Base-by-base conservation (phyloP, 805 yeast genomes). In the Lachancea quebecensis region DNA sequence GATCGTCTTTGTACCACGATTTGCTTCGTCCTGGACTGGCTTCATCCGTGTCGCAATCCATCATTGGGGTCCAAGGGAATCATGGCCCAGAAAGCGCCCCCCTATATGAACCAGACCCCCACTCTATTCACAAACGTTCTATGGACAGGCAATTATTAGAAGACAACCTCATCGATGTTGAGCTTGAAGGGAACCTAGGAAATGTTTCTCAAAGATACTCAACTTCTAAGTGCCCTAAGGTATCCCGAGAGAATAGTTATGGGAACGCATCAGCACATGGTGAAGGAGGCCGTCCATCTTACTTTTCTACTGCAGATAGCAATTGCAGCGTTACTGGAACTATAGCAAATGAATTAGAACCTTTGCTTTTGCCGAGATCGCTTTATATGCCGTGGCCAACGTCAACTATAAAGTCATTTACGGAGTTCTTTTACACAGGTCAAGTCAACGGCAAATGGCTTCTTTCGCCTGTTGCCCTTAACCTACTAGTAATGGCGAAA, bases 401-500 rank as follows among this genome's bases (percentile, higher is more conserved):
- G 1, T 59, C 67, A 1, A 75, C 87, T 0, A 77, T 83, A 12
- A 72, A 72, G 45, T 88, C 88, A 2, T 75, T 84, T 51, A 69
- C 81, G 25, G 93, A 85, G 57, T 85, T 79, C 59, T 68, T 85
- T 45, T 83, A 81, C 55, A 85, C 90, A 4, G 95, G 93, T 1
- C 89, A 84, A 60, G 77, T 85, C 17, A 87, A 87, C 21, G 78
- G 81, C 43, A 81, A 76, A 53, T 84, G 91, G 91, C 64, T 72
- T n/a, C 63, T 85, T 34, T 69, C 76, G 1, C 91, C 93, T 0
- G 79, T 85, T 0, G 75, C 84, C 0, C 68, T 83, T 34, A 88
- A 83, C 51, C 71, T 80, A 39, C 67, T 84, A 51, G 60, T 79
- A 30, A 70, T 81, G 55, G 73, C 90, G 2, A 81, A 81, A 53